Base-by-base conservation (phyloP, 2,329 filamentous ascomycete genomes). In the Fusarium multiceps region DNA sequence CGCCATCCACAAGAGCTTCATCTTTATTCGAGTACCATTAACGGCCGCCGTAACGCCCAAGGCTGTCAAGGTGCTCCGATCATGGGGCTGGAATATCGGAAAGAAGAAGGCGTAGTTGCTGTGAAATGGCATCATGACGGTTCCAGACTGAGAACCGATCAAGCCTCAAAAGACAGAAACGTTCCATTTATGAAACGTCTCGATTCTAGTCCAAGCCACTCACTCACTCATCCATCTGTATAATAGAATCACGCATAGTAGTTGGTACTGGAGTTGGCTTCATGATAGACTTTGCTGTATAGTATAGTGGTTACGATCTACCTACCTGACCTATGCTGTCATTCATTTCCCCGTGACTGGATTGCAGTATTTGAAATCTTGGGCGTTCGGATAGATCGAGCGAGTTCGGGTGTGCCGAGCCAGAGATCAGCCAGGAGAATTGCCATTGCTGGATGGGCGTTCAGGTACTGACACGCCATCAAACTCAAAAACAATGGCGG, bases 1-100 rank as follows among this genome's bases (percentile, higher is more conserved):
- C 77, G 95, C 95, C 28, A 93, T 99, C 62, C 96, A 99, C 85
- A 99, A 99, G 83, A 97, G 92, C 74, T 93, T 98, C 80, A 98
- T 99, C 76, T 97, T 99, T 80, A 80, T 98, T 71, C 89, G 96
- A n/a, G 93, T 99, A 12, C 96, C 96, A 11, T 82, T 98, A 69
- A 96, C 96, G 2, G 94, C 93, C 14, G 95, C 94, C 4, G 86
- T 98, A 34, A 94, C 93, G 11, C 96, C 96, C 3, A 98, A 97
- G 81, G 90, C 98, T n/a, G 96, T 98, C 75, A 97, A 93, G 81
- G 88, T 90, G 14, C 84, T 99, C 28, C 86, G 95, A 69, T 87
- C 89, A 14, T 97, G 95, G 93, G 96, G 96, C 7, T 98, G 93
- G 91, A 89, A 98, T 78, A 96, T 99, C 77, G 95, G 95, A 53